Evolutionary conservation across 2,329 filamentous ascomycete genomes (phyloP), one percentile per base, ranked within the genome.

Genomic region (Diaporthe velutina): DNA sequence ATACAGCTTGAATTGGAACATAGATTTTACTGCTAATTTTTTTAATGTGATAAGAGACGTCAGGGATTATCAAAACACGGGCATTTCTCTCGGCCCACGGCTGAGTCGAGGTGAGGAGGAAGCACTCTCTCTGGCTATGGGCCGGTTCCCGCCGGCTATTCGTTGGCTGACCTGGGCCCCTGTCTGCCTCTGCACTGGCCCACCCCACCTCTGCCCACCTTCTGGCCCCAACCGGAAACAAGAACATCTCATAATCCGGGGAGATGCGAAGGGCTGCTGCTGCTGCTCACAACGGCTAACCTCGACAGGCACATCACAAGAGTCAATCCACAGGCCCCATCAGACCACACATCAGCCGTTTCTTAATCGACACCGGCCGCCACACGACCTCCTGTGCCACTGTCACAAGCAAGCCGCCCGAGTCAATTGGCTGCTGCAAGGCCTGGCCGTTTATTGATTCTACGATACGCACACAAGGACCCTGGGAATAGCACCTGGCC

Each of bases 261-360:
- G 70, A 64, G 57, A 19, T 40, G 45, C 57, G 45, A 64, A 57
- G 55, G 13, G 64, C 33, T 61, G 54, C 35, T 70, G 54, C 35
- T 70, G 64, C 72, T 71, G 45, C 54, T 61, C 35, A 17, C 30
- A 54, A 70, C 64, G 50, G 54, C 64, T 67, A 40, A 40, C n/a
- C 64, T 54, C 64, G 48, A 68, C 64, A 68, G 64, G 64, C 64
- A 68, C 48, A 68, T 40, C 64, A 68, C 64, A 68, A 54, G 64
- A 68, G 64, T 68, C 64, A 68, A 68, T 40, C 48, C 48, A 54
- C 64, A 68, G 64, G 45, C 6, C 54, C 45, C 70, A 73, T 75
- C 70, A 73, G 70, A 40, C 74, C 74, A 75, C 61, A 57, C 61
- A 70, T 73, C 70, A 72, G 54, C 60, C 71, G 74, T 75, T 75